Evolutionary conservation across 257 asterid species (phyloP), one percentile per base, ranked within the genome.

Genomic region (Nicotiana sylvestris): DNA sequence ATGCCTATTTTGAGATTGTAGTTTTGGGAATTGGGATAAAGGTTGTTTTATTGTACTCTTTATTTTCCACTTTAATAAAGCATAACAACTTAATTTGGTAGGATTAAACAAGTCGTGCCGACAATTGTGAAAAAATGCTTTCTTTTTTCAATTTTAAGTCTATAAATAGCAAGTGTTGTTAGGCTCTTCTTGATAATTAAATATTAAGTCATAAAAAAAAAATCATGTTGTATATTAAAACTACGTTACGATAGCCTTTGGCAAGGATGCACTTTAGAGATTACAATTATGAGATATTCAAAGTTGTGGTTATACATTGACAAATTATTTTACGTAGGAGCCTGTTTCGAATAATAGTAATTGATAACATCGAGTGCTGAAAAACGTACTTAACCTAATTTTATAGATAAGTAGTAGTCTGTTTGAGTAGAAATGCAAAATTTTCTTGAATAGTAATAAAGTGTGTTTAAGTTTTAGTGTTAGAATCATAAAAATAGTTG

Each of bases 101-200:
- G 9, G 80, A 74, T 49, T 74, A 74, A 74, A 25, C n/a, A 74
- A 49, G 7, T 74, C 51, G 39, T 49, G 62, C 62, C 80, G 62
- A 74, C 62, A 25, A 13, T 74, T 1, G 21, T 21, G 15, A 17
- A 56, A 15, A 66, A 32, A 30, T 12, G 4, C 8, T 2, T 66
- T 30, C 12, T 30, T 6, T 66, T 66, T 66, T 30, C 46, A 72
- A 46, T 46, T 46, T 0, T 72, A 72, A 72, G 35, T 72, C 79
- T 13, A 74, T 27, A 49, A 72, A 72, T 46, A 72, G 79, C 18
- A 72, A 72, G 39, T 72, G 61, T 72, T 74, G 62, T 49, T 72
- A 72, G 39, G 78, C 58, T 72, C 5, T 6, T 43, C 37, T 25
- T 46, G 13, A 46, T 72, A 13, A 46, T 46, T 7, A 9, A 72